Percentiles rank a stretch among this genome's conserved stretches.
These are phyloP conservation scores for Polyplosphaeria fusca DNA, from an alignment of 495 filamentous ascomycete genomes.

Conservation along the genomic window DNA sequence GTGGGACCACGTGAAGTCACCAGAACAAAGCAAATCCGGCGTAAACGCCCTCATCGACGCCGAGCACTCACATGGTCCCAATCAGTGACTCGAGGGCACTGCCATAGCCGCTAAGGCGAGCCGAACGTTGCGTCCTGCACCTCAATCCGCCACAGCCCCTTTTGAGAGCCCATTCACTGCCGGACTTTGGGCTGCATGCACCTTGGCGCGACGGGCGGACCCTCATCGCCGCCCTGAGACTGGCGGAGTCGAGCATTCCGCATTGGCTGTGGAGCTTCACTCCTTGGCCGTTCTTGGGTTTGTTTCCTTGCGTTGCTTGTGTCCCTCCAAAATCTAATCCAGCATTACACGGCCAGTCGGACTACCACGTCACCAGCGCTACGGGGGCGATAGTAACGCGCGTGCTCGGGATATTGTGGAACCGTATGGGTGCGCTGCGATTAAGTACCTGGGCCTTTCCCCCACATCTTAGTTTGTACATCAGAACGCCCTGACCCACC, in stretches of 20 bases:
- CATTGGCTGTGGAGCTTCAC: constrained; percentile 27
- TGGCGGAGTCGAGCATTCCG: constrained; percentile 26
- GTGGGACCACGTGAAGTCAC: not conserved
- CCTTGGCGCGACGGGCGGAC: constrained; percentile 15
- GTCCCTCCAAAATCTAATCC: constrained; percentile 9
- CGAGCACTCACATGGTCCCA: not conserved
- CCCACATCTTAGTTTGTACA: not conserved
- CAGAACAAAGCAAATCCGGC: not conserved
- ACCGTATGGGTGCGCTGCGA: not conserved
- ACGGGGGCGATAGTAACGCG: constrained; percentile 3
- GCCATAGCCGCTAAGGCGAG: constrained; percentile 8
- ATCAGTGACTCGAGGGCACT: not conserved
- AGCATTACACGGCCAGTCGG: constrained; percentile 17
- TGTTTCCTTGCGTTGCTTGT: constrained; percentile 32
- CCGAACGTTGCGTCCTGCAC: constrained; percentile 3
- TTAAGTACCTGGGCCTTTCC: not conserved
- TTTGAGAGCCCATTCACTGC: not conserved
- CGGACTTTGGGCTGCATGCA: constrained; percentile 17
- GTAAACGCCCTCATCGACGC: not conserved
- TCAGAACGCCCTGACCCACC: too few relatives aligned
- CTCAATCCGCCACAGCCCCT: constrained; percentile 2
- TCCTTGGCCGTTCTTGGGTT: constrained; percentile 24
- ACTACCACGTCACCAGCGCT: constrained; percentile 26
- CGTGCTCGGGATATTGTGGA: constrained; percentile 6
- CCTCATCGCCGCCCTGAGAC: constrained; percentile 20